Percentiles rank a stretch among this genome's conserved stretches.
These are phyloP conservation scores for Tylopilus subfusipes DNA, from an alignment of 768 basidiomycete genomes.

Conservation along the genomic window DNA sequence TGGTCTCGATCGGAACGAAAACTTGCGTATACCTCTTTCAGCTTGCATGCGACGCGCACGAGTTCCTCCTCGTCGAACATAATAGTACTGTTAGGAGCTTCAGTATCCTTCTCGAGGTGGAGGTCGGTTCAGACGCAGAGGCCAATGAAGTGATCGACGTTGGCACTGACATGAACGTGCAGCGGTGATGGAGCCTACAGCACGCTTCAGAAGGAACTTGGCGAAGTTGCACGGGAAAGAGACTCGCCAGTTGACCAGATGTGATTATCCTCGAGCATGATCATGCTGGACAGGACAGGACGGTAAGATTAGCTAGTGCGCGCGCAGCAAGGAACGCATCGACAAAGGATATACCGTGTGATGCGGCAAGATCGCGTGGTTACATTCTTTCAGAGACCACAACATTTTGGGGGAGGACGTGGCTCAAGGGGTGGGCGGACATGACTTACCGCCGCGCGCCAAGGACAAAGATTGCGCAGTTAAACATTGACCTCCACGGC, in stretches of 20 bases:
- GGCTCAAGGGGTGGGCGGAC: no score
- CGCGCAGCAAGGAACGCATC: no score
- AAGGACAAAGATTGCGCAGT: no score
- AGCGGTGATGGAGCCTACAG: constrained; percentile 81
- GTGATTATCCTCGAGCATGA: constrained; percentile 99
- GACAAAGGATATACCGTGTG: no score
- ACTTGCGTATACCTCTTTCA: constrained; percentile 81
- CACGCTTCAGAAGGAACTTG: constrained; percentile 3
- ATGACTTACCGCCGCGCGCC: no score
- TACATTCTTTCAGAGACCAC: no score
- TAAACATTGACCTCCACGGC: no score
- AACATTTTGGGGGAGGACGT: no score
- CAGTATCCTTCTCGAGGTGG: constrained; percentile 87
- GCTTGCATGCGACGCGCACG: constrained; percentile 56
- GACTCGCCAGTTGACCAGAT: constrained; percentile 89
- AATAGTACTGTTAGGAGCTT: constrained; percentile 89
- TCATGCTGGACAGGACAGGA: constrained; percentile 97
- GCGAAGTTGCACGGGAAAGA: background rate
- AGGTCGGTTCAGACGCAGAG: constrained; percentile 83
- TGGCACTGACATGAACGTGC: constrained; percentile 90
- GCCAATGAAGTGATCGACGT: constrained; percentile 95
- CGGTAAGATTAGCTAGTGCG: no score
- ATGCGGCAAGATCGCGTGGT: no score
- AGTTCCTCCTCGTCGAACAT: constrained; percentile 90
- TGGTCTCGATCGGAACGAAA: constrained; percentile 91